Evolutionary conservation across 2,329 filamentous ascomycete species (phyloP).

Genomic region (Gnomoniopsis sp.): DNA sequence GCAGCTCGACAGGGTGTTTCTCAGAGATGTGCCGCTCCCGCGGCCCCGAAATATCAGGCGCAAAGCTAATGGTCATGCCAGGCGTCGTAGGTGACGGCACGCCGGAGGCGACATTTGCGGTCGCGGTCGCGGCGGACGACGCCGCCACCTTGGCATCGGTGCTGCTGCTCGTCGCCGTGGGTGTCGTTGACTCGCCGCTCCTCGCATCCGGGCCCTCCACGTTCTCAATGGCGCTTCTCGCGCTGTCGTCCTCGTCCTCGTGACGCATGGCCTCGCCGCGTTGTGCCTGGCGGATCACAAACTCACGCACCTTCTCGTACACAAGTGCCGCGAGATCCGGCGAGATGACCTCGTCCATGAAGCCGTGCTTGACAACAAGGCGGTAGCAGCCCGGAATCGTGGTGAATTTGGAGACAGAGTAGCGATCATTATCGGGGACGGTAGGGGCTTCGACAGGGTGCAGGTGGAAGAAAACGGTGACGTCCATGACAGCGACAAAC

Average conservation of each 20-base stretch:
- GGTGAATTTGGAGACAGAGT: constrained; percentile 37
- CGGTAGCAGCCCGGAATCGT: constrained; percentile 62
- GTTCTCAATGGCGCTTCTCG: constrained; percentile 13
- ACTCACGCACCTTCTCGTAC: constrained; percentile 52
- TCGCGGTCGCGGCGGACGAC: too few relatives aligned
- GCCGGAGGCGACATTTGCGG: too few relatives aligned
- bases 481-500: constrained; percentile 61
- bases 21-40: constrained; percentile 9
- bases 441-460: constrained; percentile 58
- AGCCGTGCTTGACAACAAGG: constrained; percentile 65
- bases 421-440: constrained; percentile 44
- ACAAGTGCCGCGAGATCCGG: constrained; percentile 58
- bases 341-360: constrained; percentile 66
- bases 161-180: not conserved
- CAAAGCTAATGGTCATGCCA: not conserved
- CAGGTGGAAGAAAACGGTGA: constrained; percentile 69
- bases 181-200: not conserved
- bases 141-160: not conserved
- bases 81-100: not conserved
- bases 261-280: constrained; percentile 15
- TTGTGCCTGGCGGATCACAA: constrained; percentile 35
- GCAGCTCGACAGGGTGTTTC: constrained; percentile 22
- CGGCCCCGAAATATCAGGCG: not conserved
- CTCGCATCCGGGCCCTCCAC: not conserved
- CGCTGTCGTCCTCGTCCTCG: constrained; percentile 12